phyloP scores from a whole-genome alignment of 495 filamentous ascomycete genomes.

The Aspergillus indologenus region DNA sequence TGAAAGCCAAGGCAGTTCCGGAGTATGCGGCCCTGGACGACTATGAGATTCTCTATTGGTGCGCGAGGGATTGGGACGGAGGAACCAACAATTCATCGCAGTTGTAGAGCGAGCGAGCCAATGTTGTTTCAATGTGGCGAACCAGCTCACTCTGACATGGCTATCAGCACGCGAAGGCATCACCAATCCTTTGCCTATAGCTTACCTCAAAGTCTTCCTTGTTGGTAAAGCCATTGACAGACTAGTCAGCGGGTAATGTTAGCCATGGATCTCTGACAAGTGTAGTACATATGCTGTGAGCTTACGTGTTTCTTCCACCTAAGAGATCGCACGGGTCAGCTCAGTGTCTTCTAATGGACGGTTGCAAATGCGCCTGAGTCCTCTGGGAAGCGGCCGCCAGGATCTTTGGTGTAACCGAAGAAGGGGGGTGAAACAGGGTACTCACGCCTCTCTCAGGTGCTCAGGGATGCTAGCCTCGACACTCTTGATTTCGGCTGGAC shows the following conservation, averaged over 20 bases:
- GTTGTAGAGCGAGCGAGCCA: constrained; percentile 95
- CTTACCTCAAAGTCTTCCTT: constrained; percentile 70
- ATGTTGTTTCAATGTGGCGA: constrained; percentile 91
- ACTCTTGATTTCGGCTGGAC: constrained; percentile 82
- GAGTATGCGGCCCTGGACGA: constrained; percentile 73
- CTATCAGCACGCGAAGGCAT: constrained; percentile 8
- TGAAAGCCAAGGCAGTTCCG: constrained; percentile 83
- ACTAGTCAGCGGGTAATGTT: constrained; percentile 34
- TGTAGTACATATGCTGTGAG: not conserved
- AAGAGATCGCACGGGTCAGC: constrained; percentile 18
- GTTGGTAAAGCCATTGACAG: constrained; percentile 65
- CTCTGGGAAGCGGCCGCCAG: not conserved
- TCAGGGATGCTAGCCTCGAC: constrained; percentile 91
- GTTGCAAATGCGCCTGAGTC: not conserved
- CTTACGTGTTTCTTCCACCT: constrained; percentile 80
- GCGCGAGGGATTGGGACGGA: not conserved
- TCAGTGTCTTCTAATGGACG: not conserved
- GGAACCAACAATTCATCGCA: constrained; percentile 75
- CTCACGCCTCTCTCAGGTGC: constrained; percentile 75
- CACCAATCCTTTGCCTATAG: not conserved
- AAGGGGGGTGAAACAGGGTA: constrained; percentile 9
- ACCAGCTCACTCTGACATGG: constrained; percentile 68
- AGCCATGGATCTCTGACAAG: not conserved
- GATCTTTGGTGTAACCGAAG: not conserved
- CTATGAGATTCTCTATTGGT: not conserved